Conservation (phyloP, 495 filamentous ascomycete genomes). For the Hyaloscypha variabilis region DNA sequence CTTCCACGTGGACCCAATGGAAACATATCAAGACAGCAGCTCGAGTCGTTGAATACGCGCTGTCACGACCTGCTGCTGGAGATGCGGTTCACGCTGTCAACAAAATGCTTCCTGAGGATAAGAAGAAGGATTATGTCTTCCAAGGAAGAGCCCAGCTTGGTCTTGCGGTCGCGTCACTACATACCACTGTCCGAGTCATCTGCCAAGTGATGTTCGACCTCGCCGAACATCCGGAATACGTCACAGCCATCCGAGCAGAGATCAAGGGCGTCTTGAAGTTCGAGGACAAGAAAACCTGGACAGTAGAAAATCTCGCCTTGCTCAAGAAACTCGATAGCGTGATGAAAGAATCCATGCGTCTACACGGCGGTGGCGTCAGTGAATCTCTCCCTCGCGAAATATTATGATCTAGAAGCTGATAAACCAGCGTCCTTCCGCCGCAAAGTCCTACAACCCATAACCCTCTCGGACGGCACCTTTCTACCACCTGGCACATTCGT, state of each 20-base stretch:
- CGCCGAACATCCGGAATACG: constrained; percentile 45
- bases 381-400: not conserved
- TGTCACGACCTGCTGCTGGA: not conserved
- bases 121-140: not conserved
- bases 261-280: constrained; percentile 28
- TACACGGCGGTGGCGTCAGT: not conserved
- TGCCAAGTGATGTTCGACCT: constrained; percentile 43
- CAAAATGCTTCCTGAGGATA: not conserved
- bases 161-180: not conserved
- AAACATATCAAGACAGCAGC: not conserved
- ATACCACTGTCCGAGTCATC: not conserved
- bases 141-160: not conserved
- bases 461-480: constrained; percentile 43
- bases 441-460: constrained; percentile 40
- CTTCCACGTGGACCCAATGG: not conserved
- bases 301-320: constrained; percentile 35
- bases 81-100: not conserved
- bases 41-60: not conserved
- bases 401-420: not conserved
- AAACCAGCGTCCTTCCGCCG: constrained; percentile 35
- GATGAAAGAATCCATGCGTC: constrained; percentile 45
- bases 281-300: not conserved
- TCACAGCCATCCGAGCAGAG: constrained; percentile 54
- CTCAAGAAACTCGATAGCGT: constrained; percentile 55
- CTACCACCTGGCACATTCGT: constrained; percentile 41